Evolutionary conservation across 1,284 basidiomycete species (phyloP), one percentile per base, ranked within the genome.

Genomic region (Tilletia indica): DNA sequence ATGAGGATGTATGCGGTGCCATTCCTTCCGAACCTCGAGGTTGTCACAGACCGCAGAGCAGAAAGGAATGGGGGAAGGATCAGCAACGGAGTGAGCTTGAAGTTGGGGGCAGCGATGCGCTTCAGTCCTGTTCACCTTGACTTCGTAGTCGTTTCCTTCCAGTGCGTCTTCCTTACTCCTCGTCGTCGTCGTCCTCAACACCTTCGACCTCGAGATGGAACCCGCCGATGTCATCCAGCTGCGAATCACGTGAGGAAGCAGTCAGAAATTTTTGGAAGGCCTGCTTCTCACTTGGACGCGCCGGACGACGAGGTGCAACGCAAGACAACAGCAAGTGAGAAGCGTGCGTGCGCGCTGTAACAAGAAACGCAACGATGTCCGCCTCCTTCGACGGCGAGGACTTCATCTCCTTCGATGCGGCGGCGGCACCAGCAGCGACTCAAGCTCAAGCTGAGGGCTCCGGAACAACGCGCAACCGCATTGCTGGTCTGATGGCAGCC

Each of bases 401-500:
- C 61, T 64, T 39, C 61, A 64, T 64, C 8, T 38, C 61, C 16
- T 64, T 64, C 61, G 61, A 64, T 64, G 61, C 61, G 61, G 34
- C 25, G 21, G 51, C n/a, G n/a, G 31, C n/a, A 19, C 21, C 21
- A 12, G 34, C 14, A 12, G 56, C n/a, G 34, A 14, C 34, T 12
- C 25, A 12, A n/a, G 51, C n/a, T 4, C 21, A 58, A 34, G 21
- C 56, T 31, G 56, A 58, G 56, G 61, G 31, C 34, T 38, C 16
- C 31, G 61, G 61, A 38, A 19, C 61, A 21, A 38, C 61, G 34
- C 61, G 61, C 61, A 64, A 64, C 36, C 61, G 61, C 31, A 39
- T 64, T 4, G 61, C 38, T 3, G 34, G 36, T 16, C 12, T 64
- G 61, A 42, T 64, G 61, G 61, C 61, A 19, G 14, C 31, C 9